phyloP scores from a whole-genome alignment of 306 rosid species.

The Sicyos edulis region DNA sequence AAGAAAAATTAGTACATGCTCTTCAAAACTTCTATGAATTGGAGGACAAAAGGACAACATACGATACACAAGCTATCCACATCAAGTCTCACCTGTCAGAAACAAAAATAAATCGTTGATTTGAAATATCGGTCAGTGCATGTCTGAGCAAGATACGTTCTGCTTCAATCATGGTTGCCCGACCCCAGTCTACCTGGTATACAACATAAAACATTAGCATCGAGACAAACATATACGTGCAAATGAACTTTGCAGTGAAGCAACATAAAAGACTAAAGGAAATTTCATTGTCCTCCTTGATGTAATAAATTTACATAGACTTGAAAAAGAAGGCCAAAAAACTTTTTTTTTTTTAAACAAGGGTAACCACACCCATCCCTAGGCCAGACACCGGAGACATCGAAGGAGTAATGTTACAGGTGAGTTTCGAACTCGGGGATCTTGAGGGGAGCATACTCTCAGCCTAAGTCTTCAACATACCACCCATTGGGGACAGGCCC shows the following conservation, averaged over 20 bases:
- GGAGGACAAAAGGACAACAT: neutral
- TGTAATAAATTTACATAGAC: neutral
- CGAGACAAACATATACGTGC: constrained; percentile 3
- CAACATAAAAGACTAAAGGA: neutral
- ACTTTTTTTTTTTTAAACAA: too few species aligned
- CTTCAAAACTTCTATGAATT: neutral
- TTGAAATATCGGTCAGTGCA: constrained; percentile 74
- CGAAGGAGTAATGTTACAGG: too few species aligned
- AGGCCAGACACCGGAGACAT: too few species aligned
- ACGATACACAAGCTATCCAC: too few species aligned
- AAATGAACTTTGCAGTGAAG: neutral
- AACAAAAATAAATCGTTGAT: constrained; percentile 87
- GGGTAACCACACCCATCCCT: too few species aligned
- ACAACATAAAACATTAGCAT: constrained; percentile 26
- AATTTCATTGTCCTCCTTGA: neutral
- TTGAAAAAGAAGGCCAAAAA: neutral
- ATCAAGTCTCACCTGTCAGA: constrained; percentile 88
- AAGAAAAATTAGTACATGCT: neutral
- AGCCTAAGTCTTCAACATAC: too few species aligned
- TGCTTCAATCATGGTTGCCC: constrained; percentile 92
- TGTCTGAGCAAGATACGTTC: constrained; percentile 78
- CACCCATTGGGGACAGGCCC: too few species aligned
- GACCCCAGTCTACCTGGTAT: constrained; percentile 98
- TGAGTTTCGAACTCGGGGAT: too few species aligned
- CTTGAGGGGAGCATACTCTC: too few species aligned